These are phyloP conservation scores for Rhizopogon sp. DNA, from an alignment of 768 basidiomycete species.

Conservation along the genomic window DNA sequence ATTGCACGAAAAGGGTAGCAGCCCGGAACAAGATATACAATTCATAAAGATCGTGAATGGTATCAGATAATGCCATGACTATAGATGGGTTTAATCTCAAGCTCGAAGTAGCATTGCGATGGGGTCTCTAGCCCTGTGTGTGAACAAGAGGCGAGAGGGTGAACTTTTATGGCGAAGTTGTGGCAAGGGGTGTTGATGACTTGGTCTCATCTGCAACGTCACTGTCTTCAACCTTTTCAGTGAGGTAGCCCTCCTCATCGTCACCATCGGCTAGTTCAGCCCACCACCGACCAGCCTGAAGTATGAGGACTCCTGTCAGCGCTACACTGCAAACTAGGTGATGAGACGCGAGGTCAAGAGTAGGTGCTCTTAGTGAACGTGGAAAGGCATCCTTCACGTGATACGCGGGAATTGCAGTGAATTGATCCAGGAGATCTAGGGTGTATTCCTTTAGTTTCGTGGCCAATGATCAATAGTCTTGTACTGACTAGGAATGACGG, in stretches of 20 bases:
- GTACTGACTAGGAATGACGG: slow-evolving; percentile 74
- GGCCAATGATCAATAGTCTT: not conserved
- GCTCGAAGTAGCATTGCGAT: not conserved
- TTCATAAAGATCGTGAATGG: not conserved
- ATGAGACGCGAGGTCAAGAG: slow-evolving; percentile 76
- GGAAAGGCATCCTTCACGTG: slow-evolving; percentile 57
- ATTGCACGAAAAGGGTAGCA: too few species aligned
- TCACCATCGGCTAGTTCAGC: slow-evolving; percentile 69
- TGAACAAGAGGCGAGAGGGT: not conserved
- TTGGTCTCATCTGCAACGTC: slow-evolving; percentile 4
- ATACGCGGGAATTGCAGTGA: slow-evolving; percentile 52
- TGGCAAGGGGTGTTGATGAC: slow-evolving; percentile 1
- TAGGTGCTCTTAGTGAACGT: slow-evolving; percentile 50
- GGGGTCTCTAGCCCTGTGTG: not conserved
- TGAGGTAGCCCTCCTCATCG: slow-evolving; percentile 33
- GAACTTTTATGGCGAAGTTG: not conserved
- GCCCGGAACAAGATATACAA: not conserved
- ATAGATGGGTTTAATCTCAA: not conserved
- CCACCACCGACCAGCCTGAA: slow-evolving; percentile 85
- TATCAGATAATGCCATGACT: not conserved
- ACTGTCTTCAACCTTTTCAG: slow-evolving; percentile 24
- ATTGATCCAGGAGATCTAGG: slow-evolving; percentile 55
- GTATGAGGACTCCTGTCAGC: slow-evolving; percentile 77
- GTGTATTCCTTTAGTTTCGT: slow-evolving; percentile 7
- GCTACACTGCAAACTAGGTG: slow-evolving; percentile 86